phyloP scores from a whole-genome alignment of 2,329 filamentous ascomycete genomes.

The Penicillium sp. region DNA sequence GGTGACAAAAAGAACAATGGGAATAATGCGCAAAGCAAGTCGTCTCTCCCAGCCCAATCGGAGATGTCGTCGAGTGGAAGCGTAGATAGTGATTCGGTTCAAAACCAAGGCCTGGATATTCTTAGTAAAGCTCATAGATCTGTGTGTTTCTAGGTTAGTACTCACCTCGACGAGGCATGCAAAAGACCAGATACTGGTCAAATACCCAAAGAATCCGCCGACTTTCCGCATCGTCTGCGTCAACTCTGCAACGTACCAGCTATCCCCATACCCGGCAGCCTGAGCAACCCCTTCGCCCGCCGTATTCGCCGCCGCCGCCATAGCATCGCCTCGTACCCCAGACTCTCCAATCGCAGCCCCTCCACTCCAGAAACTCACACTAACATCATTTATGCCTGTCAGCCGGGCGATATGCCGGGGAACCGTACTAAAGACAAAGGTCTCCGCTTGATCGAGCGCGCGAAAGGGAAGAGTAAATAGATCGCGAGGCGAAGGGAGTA shows the following conservation, averaged over 20 bases:
- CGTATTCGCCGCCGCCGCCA: constrained; percentile 45
- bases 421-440: constrained; percentile 43
- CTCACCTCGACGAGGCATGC: constrained; percentile 78
- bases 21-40: constrained; percentile 71
- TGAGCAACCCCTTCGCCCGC: constrained; percentile 42
- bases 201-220: constrained; percentile 86
- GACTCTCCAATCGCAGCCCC: constrained; percentile 24
- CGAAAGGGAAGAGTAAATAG: constrained; percentile 46
- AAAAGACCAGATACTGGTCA: constrained; percentile 90
- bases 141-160: constrained; percentile 9
- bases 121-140: constrained; percentile 15
- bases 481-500: constrained; percentile 39
- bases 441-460: constrained; percentile 44
- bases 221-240: constrained; percentile 68
- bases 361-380: constrained; percentile 33
- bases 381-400: constrained; percentile 37
- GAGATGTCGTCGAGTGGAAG: constrained; percentile 82
- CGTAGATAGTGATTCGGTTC: constrained; percentile 92
- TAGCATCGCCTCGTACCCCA: constrained; percentile 47
- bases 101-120: constrained; percentile 72
- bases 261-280: constrained; percentile 41
- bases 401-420: constrained; percentile 42
- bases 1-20: constrained; percentile 71
- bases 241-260: constrained; percentile 50
- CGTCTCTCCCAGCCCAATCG: constrained; percentile 75